Base-by-base conservation (phyloP, 257 asterid species). In the Ajuga chamaepitys region DNA sequence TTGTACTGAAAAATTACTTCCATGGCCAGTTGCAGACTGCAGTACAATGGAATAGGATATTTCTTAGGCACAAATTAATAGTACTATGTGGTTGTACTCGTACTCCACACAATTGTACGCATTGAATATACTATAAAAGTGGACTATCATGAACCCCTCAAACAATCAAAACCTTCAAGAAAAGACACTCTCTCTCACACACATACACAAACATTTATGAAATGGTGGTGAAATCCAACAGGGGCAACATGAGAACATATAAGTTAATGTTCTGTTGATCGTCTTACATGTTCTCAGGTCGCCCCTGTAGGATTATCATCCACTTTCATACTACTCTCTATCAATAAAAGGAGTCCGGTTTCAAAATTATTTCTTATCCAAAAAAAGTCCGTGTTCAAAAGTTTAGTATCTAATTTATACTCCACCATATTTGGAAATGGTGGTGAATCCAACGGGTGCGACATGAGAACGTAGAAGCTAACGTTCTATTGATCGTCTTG, bases 241-340 rank as follows among this genome's bases (percentile, higher is more conserved):
- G 77, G 81, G 74, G 71, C 64, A 26, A 76, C 75, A 71, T 71
- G 81, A 47, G 81, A 76, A 71, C 77, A 71, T 76, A 71, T 64
- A 30, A 44, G 14, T 7, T 20, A 13, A 4, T 7, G 47, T 18
- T 22, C 8, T 13, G 2, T 4, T 1, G 5, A 11, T 26, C 12
- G 13, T 57, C 37, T 61, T 62, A 55, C 58, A 76, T 76, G 81
- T 76, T 76, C 81, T 76, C 81, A 76, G 77, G 77, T 76, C 81
- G 75, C 77, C 81, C 81, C 81, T 62, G 75, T 37, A 18, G 72
- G 75, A 52, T 75, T 62, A 30, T 22, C 16, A 16, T 62, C 74
- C 77, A 76, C 80, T 44, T 10, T 47, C 6, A 30, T 30, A 4
- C 37, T 8, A 30, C 4, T 30, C n/a, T n/a, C n/a, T n/a, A n/a